Conservation (phyloP, 805 yeast genomes). For the Kuraishia molischiana region DNA sequence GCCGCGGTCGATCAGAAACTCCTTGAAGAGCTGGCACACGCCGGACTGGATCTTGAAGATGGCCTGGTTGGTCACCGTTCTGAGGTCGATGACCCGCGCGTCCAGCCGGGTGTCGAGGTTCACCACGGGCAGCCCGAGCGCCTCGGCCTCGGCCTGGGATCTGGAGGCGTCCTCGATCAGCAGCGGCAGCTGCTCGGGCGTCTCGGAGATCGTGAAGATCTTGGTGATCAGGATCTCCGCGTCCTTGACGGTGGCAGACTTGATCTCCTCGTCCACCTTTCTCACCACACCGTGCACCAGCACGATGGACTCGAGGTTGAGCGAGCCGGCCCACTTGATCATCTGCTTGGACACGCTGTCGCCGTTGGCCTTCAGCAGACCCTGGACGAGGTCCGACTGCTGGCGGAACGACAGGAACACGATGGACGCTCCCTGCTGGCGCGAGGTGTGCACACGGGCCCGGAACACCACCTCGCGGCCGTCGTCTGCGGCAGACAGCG, state of each 20-base stretch:
- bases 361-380: constrained; percentile 66
- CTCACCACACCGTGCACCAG: constrained; percentile 77
- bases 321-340: constrained; percentile 90
- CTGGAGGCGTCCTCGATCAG: constrained; percentile 95
- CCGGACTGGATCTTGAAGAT: constrained; percentile 91
- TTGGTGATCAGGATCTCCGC: constrained; percentile 74
- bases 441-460: constrained; percentile 87
- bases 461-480: constrained; percentile 78
- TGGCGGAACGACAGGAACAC: constrained; percentile 88
- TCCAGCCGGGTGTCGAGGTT: constrained; percentile 95
- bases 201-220: constrained; percentile 70
- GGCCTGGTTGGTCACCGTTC: constrained; percentile 97
- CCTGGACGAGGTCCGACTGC: constrained; percentile 76
- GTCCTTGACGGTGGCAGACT: constrained; percentile 86
- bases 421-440: constrained; percentile 96
- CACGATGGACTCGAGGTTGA: constrained; percentile 86
- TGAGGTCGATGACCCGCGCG: constrained; percentile 88
- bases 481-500: constrained; percentile 51
- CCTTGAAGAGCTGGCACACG: constrained; percentile 81
- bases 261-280: constrained; percentile 80
- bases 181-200: constrained; percentile 90
- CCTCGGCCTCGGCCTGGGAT: constrained; percentile 90
- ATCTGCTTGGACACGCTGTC: constrained; percentile 77
- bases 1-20: constrained; percentile 55
- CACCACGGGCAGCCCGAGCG: constrained; percentile 83